These are phyloP conservation scores for Codiaeum variegatum DNA, from an alignment of 441 rosid genomes.

Conservation along the genomic window DNA sequence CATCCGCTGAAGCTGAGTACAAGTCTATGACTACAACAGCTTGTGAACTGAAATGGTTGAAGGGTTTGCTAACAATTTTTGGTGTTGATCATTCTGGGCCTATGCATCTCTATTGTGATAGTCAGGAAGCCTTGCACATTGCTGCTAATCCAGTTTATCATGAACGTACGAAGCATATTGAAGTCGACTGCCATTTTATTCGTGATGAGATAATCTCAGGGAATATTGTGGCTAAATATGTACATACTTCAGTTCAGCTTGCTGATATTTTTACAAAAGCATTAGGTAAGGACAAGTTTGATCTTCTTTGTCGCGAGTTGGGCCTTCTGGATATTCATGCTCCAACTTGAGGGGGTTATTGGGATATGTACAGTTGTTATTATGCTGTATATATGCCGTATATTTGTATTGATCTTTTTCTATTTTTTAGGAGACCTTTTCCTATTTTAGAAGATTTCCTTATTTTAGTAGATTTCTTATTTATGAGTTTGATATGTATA, in stretches of 20 bases:
- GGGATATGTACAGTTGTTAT: no score
- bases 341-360: not conserved
- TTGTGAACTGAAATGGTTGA: not conserved
- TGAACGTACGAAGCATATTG: not conserved
- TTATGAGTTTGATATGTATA: no score
- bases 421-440: no score
- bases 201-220: not conserved
- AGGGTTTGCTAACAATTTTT: not conserved
- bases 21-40: not conserved
- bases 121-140: not conserved
- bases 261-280: not conserved
- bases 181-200: not conserved
- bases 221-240: not conserved
- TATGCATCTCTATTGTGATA: not conserved
- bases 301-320: not conserved
- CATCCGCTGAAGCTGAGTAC: not conserved
- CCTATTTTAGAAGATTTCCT: no score
- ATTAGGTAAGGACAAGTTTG: not conserved
- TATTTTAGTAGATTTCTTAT: no score
- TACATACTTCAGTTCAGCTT: not conserved
- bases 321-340: not conserved
- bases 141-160: not conserved
- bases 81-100: not conserved
- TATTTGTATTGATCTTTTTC: no score
- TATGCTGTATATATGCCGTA: no score